Evolutionary conservation across 345 rosid species (phyloP).

Genomic region (Eucalyptus albens): DNA sequence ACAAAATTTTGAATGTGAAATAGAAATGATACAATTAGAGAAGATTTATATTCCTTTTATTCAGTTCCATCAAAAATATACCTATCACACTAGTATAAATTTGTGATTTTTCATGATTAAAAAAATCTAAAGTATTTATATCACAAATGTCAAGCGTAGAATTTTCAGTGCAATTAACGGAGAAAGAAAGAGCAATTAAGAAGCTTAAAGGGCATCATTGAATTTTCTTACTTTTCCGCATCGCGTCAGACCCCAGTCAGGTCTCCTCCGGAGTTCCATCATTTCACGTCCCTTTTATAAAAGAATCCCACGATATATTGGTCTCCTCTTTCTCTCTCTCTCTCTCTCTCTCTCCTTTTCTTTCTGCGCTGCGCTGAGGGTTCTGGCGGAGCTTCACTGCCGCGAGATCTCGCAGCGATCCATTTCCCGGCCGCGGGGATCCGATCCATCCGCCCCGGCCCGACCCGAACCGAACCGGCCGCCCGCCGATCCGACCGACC

Average conservation of each 20-base stretch:
- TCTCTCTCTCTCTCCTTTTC: not conserved
- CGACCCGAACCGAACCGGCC: not conserved
- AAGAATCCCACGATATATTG: not conserved
- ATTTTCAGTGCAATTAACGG: not conserved
- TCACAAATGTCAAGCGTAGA: not conserved
- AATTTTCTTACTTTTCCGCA: not conserved
- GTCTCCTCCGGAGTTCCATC: not conserved
- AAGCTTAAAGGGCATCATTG: not conserved
- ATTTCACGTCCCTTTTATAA: not conserved
- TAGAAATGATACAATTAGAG: not conserved
- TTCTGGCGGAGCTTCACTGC: not conserved
- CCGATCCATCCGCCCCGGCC: not conserved
- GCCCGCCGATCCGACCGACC: conserved; percentile 28
- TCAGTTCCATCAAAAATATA: not conserved
- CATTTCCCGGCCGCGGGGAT: not conserved
- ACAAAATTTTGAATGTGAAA: not conserved
- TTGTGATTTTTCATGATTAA: not conserved
- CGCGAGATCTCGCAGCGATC: conserved; percentile 2
- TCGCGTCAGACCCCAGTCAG: not conserved
- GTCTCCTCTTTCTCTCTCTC: not conserved
- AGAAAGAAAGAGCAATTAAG: not conserved
- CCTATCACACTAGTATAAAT: no score
- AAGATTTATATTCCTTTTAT: no score
- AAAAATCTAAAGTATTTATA: no score
- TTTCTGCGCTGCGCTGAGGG: not conserved